These are phyloP conservation scores for Simplicillium sp. DNA, from an alignment of 2,329 filamentous ascomycete genomes.

Conservation along the genomic window DNA sequence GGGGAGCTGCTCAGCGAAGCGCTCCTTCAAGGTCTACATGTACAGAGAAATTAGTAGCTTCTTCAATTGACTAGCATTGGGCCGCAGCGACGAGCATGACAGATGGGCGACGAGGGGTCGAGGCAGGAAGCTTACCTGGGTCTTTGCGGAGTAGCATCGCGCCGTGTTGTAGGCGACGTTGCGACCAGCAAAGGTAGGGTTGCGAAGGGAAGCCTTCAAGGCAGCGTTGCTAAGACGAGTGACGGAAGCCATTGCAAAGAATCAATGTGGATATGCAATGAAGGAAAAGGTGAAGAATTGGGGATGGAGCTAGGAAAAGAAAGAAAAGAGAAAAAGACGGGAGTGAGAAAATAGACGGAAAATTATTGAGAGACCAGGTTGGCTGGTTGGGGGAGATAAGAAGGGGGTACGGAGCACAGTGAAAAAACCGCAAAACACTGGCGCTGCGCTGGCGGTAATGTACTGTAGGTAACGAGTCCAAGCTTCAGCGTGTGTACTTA, in stretches of 20 bases:
- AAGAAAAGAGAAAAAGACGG: conserved; percentile 24
- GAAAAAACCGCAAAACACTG: conserved; percentile 7
- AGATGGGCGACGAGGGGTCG: background rate
- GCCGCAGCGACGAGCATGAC: background rate
- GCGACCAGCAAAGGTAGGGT: conserved; percentile 58
- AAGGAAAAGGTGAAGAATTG: conserved; percentile 15
- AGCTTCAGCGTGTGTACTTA: too few species aligned
- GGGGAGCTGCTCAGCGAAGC: conserved; percentile 90
- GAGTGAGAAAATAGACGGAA: conserved; percentile 14
- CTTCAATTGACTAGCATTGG: background rate
- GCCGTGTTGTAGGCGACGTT: conserved; percentile 69
- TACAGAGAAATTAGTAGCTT: conserved; percentile 7
- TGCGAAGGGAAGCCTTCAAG: conserved; percentile 66
- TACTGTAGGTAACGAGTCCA: too few species aligned
- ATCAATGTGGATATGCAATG: conserved; percentile 18
- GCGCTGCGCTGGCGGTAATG: background rate
- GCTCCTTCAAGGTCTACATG: conserved; percentile 85
- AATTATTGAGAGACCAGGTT: conserved; percentile 8
- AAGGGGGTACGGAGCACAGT: conserved; percentile 9
- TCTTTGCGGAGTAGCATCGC: conserved; percentile 90
- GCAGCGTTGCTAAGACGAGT: conserved; percentile 73
- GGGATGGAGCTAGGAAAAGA: conserved; percentile 23
- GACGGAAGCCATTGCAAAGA: conserved; percentile 67
- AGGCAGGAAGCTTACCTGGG: conserved; percentile 51
- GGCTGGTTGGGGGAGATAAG: conserved; percentile 8